Evolutionary conservation across 176 grass and related monocot species (phyloP).

Genomic region (Saccharum spontaneum): DNA sequence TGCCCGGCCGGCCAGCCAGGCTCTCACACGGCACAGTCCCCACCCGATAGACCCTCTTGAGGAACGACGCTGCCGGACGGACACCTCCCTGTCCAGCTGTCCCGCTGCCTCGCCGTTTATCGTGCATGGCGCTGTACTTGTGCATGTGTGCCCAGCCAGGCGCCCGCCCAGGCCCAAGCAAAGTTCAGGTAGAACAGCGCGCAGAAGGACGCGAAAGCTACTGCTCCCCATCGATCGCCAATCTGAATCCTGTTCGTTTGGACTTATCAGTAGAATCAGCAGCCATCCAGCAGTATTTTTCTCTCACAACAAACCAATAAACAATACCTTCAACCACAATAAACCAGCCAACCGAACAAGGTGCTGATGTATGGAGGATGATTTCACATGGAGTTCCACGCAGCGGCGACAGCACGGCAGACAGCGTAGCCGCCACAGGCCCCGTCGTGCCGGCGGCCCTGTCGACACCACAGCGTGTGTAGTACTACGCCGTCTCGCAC

Average conservation of each 20-base stretch:
- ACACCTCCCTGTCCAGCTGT: not conserved
- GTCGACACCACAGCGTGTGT: conserved; percentile 19
- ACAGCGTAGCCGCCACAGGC: conserved; percentile 17
- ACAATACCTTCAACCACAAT: too few relatives aligned
- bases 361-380: too few relatives aligned
- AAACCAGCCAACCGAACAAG: too few relatives aligned
- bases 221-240: not conserved
- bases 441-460: conserved; percentile 22
- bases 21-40: not conserved
- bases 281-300: too few relatives aligned
- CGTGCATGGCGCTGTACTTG: conserved; percentile 11
- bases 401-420: conserved; percentile 6
- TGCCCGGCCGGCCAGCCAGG: too few relatives aligned
- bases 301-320: too few relatives aligned
- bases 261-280: too few relatives aligned
- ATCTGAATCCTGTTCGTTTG: too few relatives aligned
- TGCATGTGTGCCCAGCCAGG: too few relatives aligned
- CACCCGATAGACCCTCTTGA: not conserved
- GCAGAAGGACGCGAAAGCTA: not conserved
- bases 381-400: not conserved
- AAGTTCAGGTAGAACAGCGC: too few relatives aligned
- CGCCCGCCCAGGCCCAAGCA: not conserved
- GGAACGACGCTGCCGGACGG: not conserved
- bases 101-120: not conserved
- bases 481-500: not conserved